Base-by-base conservation (phyloP, 73 alveolate species). In the Paramecium biaurelia region DNA sequence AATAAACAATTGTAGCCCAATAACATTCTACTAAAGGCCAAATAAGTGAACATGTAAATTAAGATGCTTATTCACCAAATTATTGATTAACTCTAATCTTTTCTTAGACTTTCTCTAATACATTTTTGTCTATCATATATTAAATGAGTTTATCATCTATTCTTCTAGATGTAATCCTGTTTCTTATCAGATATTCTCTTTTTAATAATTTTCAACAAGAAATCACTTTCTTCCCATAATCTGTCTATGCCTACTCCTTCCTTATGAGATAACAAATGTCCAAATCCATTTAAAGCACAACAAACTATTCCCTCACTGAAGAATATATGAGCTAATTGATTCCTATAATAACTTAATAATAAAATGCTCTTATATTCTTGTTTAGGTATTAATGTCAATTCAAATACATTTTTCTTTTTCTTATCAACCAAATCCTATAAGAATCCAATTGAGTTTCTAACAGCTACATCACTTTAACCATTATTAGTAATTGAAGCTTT, bases 11-110 rank as follows among this genome's bases (percentile, higher is more conserved):
- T 1, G 97, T 93, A 18, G 94, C 92, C 99, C 99, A 97, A 85
- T 97, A 97, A 34, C 98, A 74, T 57, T 97, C 99, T n/a, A 97
- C 96, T 89, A 97, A 59, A 9, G 98, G 98, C 98, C 98, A 97
- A 59, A 97, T 70, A 10, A 97, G 84, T 20, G 97, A 92, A 76
- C 97, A 92, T 32, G 96, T 82, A 95, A 97, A 90, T 56, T 76
- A 82, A 15, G 93, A 38, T 58, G 96, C 93, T 20, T 90, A 49
- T 42, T 95, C 92, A 28, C 97, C 96, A 26, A 35, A 57, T 45
- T 92, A 76, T 41, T 32, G 14, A 45, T 45, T 53, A 18, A 89
- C 85, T 70, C 93, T 76, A 4, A 93, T 92, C 30, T 38, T 37
- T 14, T 93, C 92, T 30, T 76, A 86, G 12, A 23, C 49, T 15